phyloP scores from a whole-genome alignment of 495 filamentous ascomycete genomes.

The Penicillium cinerascens region DNA sequence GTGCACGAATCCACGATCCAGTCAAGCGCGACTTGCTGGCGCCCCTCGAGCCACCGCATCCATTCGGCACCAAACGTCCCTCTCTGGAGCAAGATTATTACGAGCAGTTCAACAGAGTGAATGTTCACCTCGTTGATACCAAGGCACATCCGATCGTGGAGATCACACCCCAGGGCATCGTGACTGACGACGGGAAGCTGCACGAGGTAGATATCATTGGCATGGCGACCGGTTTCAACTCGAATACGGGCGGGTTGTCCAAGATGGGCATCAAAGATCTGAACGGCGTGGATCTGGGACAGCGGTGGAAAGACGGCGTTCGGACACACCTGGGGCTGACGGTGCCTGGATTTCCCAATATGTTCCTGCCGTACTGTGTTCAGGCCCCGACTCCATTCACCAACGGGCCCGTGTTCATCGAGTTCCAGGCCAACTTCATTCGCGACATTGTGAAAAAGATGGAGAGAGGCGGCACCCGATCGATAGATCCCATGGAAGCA shows the following conservation, averaged over 20 bases:
- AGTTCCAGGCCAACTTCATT: conserved; percentile 49
- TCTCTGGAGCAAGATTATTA: conserved; percentile 55
- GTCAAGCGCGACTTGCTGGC: conserved; percentile 49
- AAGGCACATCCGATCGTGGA: conserved; percentile 45
- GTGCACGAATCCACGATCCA: conserved; percentile 49
- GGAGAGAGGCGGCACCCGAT: conserved; percentile 35
- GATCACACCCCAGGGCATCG: conserved; percentile 41
- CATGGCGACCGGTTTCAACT: conserved; percentile 55
- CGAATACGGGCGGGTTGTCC: conserved; percentile 45
- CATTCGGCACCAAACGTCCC: conserved; percentile 53
- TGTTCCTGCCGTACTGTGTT: conserved; percentile 49
- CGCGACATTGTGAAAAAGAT: conserved; percentile 42
- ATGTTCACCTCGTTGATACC: conserved; percentile 53
- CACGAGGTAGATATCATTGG: conserved; percentile 51
- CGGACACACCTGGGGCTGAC: conserved; percentile 48
- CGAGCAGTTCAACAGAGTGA: conserved; percentile 53
- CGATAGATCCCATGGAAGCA: conserved; percentile 39
- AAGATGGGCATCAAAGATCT: conserved; percentile 43
- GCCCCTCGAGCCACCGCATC: conserved; percentile 47
- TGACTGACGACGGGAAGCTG: conserved; percentile 34
- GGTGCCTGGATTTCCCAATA: conserved; percentile 48
- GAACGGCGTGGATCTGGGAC: conserved; percentile 33
- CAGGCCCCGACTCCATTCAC: conserved; percentile 48
- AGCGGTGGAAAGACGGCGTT: conserved; percentile 46
- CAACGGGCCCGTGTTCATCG: conserved; percentile 49